Percentiles rank a stretch among this genome's conserved stretches.
Conservation (phyloP, 176 grass and related monocot genomes). For the Oryza meridionalis region DNA sequence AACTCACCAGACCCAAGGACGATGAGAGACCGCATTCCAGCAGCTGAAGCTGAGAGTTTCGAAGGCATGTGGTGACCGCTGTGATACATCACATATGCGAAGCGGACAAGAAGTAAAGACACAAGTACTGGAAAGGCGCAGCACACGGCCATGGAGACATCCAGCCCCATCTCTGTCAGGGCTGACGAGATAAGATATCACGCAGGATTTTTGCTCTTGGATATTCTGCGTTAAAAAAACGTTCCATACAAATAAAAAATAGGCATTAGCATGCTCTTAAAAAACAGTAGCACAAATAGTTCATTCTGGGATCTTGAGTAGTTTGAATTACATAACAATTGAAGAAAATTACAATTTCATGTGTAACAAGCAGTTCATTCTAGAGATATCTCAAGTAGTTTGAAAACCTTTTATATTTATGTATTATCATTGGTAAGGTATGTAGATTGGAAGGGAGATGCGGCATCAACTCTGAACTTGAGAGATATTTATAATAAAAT, state of each 20-base stretch:
- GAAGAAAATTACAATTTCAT: no score
- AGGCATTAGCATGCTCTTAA: neutral
- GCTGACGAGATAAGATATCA: neutral
- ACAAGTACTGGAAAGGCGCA: constrained; percentile 42
- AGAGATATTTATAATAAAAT: no score
- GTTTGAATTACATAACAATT: neutral
- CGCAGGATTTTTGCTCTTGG: neutral
- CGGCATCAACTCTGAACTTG: no score
- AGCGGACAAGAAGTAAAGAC: constrained; percentile 52
- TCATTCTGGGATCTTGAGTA: neutral
- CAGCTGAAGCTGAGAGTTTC: neutral
- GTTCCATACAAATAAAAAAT: neutral
- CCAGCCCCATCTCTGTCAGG: constrained; percentile 18
- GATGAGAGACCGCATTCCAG: constrained; percentile 52
- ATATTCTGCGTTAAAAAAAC: neutral
- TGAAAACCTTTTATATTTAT: no score
- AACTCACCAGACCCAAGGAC: constrained; percentile 66
- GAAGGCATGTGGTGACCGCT: constrained; percentile 40
- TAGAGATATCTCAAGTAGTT: no score
- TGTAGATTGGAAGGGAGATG: no score
- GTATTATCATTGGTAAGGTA: no score
- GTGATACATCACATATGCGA: constrained; percentile 50
- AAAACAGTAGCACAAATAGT: neutral
- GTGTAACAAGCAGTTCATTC: no score
- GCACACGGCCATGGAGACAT: neutral